Evolutionary conservation across 139 green algal genomes (phyloP).

Genomic region (Chlamydomonas urium): DNA sequence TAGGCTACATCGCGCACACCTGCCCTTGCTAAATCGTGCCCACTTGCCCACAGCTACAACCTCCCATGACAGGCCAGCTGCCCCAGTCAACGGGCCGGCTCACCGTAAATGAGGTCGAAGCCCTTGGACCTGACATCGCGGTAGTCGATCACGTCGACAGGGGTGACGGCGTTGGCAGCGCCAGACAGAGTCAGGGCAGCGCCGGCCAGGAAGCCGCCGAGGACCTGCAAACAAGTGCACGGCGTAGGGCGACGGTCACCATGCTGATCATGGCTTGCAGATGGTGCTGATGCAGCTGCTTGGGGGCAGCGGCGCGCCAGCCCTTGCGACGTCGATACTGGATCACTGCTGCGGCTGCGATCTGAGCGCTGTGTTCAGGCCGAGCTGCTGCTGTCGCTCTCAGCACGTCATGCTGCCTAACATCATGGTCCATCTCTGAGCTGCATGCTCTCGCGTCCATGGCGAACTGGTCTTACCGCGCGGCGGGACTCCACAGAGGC

Average conservation of each 20-base stretch:
- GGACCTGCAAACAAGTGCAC: slow-evolving; percentile 38
- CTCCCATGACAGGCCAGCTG: neutral
- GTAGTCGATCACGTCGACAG: slow-evolving; percentile 81
- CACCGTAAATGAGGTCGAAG: slow-evolving; percentile 94
- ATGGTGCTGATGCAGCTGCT: neutral
- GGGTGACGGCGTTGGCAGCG: slow-evolving; percentile 35
- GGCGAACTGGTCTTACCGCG: slow-evolving; percentile 57
- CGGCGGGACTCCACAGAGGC: slow-evolving; percentile 49
- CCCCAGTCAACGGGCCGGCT: slow-evolving; percentile 15
- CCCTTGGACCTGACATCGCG: slow-evolving; percentile 50
- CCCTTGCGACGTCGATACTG: neutral
- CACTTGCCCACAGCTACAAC: neutral
- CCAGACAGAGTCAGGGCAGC: slow-evolving; percentile 42
- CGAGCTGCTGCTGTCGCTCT: too few species aligned
- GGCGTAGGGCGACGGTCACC: neutral
- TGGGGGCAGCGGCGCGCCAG: neutral
- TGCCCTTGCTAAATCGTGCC: neutral
- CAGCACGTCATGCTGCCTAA: neutral
- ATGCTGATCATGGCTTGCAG: neutral
- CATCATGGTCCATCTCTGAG: too few species aligned
- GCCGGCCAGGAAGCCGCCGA: slow-evolving; percentile 67
- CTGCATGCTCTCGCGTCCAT: too few species aligned
- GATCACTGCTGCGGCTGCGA: too few species aligned
- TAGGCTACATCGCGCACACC: neutral
- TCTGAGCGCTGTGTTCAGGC: too few species aligned